Evolutionary conservation across 1,284 basidiomycete species (phyloP).

Genomic region (Sanguinoderma infundibulare): DNA sequence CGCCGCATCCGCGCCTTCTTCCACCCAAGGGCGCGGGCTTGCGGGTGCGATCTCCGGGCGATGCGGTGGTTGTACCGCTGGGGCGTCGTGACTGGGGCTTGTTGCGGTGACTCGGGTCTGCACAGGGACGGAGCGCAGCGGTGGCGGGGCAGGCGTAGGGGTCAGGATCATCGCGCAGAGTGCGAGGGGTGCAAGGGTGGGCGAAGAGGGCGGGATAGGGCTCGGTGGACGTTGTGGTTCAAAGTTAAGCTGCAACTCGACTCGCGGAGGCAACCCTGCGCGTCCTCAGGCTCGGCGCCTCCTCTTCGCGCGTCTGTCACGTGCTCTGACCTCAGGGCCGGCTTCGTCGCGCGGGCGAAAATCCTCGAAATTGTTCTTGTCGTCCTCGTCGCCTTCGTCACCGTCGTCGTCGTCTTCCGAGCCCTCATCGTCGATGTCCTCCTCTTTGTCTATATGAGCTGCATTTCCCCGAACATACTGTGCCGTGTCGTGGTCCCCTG

Average conservation of each 20-base stretch:
- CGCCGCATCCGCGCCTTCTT: background rate
- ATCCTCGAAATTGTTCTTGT: too few species aligned
- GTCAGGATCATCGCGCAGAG: background rate
- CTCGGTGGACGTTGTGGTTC: background rate
- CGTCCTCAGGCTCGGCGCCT: too few species aligned
- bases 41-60: background rate
- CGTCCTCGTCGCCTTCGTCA: too few species aligned
- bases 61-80: background rate
- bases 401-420: too few species aligned
- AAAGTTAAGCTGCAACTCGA: too few species aligned
- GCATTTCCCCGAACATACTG: background rate
- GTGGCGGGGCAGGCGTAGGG: background rate
- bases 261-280: background rate
- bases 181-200: background rate
- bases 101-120: background rate
- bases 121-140: background rate
- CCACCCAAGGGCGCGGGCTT: background rate
- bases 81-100: background rate
- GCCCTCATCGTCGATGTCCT: too few species aligned
- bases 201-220: background rate
- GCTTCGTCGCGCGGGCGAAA: constrained; percentile 4
- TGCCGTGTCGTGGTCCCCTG: background rate
- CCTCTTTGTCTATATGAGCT: too few species aligned
- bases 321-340: constrained; percentile 16
- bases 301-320: constrained; percentile 1